phyloP scores from a whole-genome alignment of 495 filamentous ascomycete genomes.

The Neurospora sp. region DNA sequence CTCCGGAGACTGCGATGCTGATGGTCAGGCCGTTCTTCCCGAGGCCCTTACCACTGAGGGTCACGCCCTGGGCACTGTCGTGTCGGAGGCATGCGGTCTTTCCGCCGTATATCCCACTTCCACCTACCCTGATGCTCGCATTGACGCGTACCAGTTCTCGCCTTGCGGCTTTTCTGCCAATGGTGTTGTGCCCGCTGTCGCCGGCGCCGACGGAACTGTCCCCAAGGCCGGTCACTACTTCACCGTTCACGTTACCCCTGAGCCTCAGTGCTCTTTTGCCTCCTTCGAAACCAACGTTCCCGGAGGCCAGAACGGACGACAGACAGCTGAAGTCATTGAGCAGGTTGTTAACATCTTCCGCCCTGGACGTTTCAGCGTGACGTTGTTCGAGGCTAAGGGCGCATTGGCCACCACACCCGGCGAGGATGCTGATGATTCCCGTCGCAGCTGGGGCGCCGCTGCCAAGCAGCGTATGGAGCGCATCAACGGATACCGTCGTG shows the following conservation, averaged over 20 bases:
- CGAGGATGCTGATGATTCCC: conserved; percentile 38
- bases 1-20: conserved; percentile 49
- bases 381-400: conserved; percentile 85
- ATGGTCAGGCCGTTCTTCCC: conserved; percentile 30
- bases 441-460: conserved; percentile 19
- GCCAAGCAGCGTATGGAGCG: conserved; percentile 64
- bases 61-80: conserved; percentile 84
- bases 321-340: conserved; percentile 81
- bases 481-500: conserved; percentile 77
- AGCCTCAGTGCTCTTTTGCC: conserved; percentile 96
- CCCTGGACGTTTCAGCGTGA: conserved; percentile 93
- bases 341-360: conserved; percentile 94
- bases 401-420: conserved; percentile 20
- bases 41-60: conserved; percentile 83
- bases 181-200: conserved; percentile 70
- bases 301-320: conserved; percentile 74
- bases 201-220: neutral
- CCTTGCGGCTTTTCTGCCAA: conserved; percentile 99
- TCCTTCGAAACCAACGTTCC: conserved; percentile 99
- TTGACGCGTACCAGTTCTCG: conserved; percentile 94
- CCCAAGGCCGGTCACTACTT: conserved; percentile 82
- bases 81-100: conserved; percentile 84
- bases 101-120: conserved; percentile 79
- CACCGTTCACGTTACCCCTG: conserved; percentile 97
- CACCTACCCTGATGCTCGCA: conserved; percentile 82